These are phyloP conservation scores for Candida stauntonica DNA, from an alignment of 805 yeast genomes.

Conservation along the genomic window DNA sequence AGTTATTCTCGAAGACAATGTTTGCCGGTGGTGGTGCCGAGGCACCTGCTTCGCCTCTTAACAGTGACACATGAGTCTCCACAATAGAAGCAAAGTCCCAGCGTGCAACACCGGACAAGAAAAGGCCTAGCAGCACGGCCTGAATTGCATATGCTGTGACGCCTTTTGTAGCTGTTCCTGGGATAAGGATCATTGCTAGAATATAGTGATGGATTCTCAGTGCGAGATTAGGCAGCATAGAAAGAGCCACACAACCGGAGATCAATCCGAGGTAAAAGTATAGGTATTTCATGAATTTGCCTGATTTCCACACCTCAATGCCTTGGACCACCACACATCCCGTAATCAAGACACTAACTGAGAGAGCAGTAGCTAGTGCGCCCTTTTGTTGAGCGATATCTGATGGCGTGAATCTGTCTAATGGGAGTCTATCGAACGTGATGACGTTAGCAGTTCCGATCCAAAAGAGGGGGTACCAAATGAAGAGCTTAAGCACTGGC, in stretches of 20 bases:
- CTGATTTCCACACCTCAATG: slow-evolving; percentile 72
- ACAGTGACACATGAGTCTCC: slow-evolving; percentile 64
- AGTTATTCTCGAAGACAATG: slow-evolving; percentile 20
- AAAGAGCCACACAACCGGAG: slow-evolving; percentile 39
- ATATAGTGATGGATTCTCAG: slow-evolving; percentile 81
- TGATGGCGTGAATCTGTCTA: slow-evolving; percentile 70
- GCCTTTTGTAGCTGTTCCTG: slow-evolving; percentile 80
- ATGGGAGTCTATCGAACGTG: slow-evolving; percentile 84
- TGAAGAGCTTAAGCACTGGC: slow-evolving; percentile 31
- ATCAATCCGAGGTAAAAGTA: slow-evolving; percentile 46
- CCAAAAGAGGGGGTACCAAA: slow-evolving; percentile 84
- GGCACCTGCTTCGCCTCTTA: slow-evolving; percentile 70
- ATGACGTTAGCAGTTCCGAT: slow-evolving; percentile 79
- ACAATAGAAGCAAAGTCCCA: slow-evolving; percentile 94
- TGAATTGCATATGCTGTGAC: slow-evolving; percentile 69
- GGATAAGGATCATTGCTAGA: slow-evolving; percentile 68
- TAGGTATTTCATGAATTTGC: slow-evolving; percentile 58
- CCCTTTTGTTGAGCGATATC: slow-evolving; percentile 79
- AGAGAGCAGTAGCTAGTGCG: slow-evolving; percentile 57
- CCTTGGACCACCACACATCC: slow-evolving; percentile 69
- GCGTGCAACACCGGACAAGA: slow-evolving; percentile 78
- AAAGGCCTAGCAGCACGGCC: slow-evolving; percentile 77
- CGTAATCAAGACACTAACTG: slow-evolving; percentile 44
- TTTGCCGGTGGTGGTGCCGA: slow-evolving; percentile 47
- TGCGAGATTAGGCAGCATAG: slow-evolving; percentile 59